phyloP scores from a whole-genome alignment of 2,329 filamentous ascomycete genomes.

The Aurifilum marmelostoma region DNA sequence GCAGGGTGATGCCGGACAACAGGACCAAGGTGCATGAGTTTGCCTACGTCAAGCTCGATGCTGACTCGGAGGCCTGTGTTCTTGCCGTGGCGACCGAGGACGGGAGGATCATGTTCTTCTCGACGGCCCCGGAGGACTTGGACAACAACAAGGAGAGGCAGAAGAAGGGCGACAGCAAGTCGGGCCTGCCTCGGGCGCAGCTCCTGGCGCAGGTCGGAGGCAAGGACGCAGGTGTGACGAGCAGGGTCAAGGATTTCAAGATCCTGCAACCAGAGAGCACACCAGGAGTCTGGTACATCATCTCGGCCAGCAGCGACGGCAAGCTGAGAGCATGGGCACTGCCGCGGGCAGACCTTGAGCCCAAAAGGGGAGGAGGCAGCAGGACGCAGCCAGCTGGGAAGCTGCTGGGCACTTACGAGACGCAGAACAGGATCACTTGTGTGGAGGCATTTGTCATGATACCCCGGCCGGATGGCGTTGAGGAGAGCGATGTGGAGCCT shows the following conservation, averaged over 20 bases:
- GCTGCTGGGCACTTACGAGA: constrained; percentile 78
- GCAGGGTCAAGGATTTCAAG: constrained; percentile 88
- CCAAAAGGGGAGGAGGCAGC: constrained; percentile 34
- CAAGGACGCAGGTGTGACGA: constrained; percentile 64
- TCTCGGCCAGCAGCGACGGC: constrained; percentile 84
- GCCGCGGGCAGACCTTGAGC: constrained; percentile 44
- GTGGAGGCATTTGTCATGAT: constrained; percentile 85
- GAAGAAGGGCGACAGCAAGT: constrained; percentile 32
- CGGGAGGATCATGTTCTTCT: constrained; percentile 82
- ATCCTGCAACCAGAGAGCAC: constrained; percentile 53
- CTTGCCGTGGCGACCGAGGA: constrained; percentile 88
- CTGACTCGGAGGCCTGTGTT: constrained; percentile 54
- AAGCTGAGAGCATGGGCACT: constrained; percentile 78
- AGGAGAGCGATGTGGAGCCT: constrained; percentile 59
- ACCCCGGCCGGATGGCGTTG: constrained; percentile 62
- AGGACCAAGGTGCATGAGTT: constrained; percentile 84
- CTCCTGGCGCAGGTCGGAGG: constrained; percentile 81
- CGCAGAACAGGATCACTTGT: constrained; percentile 87
- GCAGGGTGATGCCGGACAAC: constrained; percentile 68
- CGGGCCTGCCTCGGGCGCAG: constrained; percentile 59
- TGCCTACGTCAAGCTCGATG: constrained; percentile 64
- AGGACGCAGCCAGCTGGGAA: constrained; percentile 57
- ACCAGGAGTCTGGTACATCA: constrained; percentile 56
- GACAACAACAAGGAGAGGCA: constrained; percentile 36
- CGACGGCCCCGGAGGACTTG: constrained; percentile 60